Evolutionary conservation across 306 rosid species (phyloP), one percentile per base, ranked within the genome.

Genomic region (Ammopiptanthus mongolicus): DNA sequence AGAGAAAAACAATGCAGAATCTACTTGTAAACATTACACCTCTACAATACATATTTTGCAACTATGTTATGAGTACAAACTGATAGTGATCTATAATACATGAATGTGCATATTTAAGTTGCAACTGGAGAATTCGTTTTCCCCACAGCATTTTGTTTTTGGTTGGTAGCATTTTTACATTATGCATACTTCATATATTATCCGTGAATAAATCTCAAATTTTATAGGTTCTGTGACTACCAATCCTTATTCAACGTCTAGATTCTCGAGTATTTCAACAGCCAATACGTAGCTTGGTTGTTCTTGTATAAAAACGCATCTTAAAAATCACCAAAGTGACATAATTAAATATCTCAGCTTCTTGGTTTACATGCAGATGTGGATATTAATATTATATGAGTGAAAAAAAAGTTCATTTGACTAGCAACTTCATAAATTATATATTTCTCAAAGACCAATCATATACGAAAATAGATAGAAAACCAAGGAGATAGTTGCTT

Each of bases 11-110:
- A 23, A 15, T 6, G 64, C 50, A 31, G 2, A 1, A 2, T 42
- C 69, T 12, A 50, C 69, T 39, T 74, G 77, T 19, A 65, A 71
- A 72, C 69, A 59, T 5, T 74, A 50, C 55, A 50, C 31, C 52
- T 63, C 34, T 46, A 52, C 41, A 53, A 14, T 53, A 14, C 41
- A 29, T 42, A 29, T 13, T 21, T 11, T 25, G 28, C 23, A 59
- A 53, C 21, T 47, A 6, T 36, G 4, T 36, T 22, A 23, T 19
- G 41, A 57, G 72, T 23, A 33, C 50, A 47, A 63, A 63, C 56
- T 46, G 65, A 61, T n/a, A 62, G 50, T 60, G 39, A 41, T 66
- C 63, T 56, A 69, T 22, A 25, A 25, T 41, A 25, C 6, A 15
- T 64, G 50, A 11, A 9, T 44, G 44, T 81, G 65, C 37, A 46